phyloP scores from a whole-genome alignment of 1,284 basidiomycete genomes.

The Puccinia polysora region DNA sequence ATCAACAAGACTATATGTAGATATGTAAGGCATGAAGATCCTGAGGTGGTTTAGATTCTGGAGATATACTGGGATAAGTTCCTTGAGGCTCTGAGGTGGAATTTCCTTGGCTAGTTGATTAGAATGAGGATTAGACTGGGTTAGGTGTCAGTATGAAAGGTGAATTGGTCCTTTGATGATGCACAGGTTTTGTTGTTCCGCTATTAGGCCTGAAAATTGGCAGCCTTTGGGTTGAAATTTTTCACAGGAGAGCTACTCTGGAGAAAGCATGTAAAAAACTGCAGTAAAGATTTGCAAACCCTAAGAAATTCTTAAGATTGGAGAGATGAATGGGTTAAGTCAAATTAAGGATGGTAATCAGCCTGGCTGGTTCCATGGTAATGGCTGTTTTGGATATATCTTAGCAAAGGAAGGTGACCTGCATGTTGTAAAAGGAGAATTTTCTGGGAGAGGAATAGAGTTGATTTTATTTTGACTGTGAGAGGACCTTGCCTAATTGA shows the following conservation, averaged over 20 bases:
- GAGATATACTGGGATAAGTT: too few species aligned
- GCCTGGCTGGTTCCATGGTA: background rate
- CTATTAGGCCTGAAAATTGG: too few species aligned
- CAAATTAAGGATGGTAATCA: background rate
- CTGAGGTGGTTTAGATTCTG: too few species aligned
- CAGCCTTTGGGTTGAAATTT: background rate
- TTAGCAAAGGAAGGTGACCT: background rate
- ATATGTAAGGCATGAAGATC: too few species aligned
- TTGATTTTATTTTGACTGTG: background rate
- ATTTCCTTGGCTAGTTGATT: too few species aligned
- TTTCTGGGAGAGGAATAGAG: background rate
- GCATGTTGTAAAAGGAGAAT: background rate
- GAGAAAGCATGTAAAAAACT: background rate
- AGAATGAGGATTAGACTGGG: too few species aligned
- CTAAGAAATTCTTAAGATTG: background rate
- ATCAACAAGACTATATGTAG: too few species aligned
- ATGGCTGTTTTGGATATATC: background rate
- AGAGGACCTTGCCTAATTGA: background rate
- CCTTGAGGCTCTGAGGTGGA: too few species aligned
- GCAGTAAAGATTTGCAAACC: conserved; percentile 5
- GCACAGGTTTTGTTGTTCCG: too few species aligned
- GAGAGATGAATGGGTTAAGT: background rate
- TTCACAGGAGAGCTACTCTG: background rate
- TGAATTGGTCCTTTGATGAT: too few species aligned
- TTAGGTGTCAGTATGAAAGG: too few species aligned